Base-by-base conservation (phyloP, 2,329 filamentous ascomycete genomes). In the Monosporascus sp. region DNA sequence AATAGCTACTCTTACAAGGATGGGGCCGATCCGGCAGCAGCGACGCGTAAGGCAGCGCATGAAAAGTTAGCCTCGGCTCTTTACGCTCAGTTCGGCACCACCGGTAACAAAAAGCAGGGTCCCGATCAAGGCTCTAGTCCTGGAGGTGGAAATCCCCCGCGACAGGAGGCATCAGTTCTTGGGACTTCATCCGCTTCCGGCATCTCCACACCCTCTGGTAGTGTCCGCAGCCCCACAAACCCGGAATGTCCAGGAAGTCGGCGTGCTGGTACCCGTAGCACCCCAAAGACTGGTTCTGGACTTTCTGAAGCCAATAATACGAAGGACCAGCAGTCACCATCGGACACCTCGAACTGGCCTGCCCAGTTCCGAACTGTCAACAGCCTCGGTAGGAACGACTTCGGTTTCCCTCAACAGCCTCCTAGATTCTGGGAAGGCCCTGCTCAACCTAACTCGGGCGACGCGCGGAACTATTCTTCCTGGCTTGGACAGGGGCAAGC, bases 1-100 rank as follows among this genome's bases (percentile, higher is more conserved):
- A 44, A 49, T 6, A 46, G 49, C n/a, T 35, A 50, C 24, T 31
- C 28, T 31, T 40, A 51, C 7, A 58, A 51, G 43, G 37, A 40
- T 22, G 49, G 52, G 15, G 50, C 43, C 8, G 55, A 51, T 37
- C 59, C 58, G 14, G 45, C 57, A 6, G 57, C 60, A 46, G 47
- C 54, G 17, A 65, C 64, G 18, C 62, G 63, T 31, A 63, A 47
- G 46, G 60, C 63, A 14, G 63, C 66, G 9, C 62, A 67, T 49
- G 62, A 66, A 22, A 63, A 55, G 46, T 37, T 67, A 37, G 58
- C 49, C 15, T 60, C 61, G 6, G 56, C 64, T 8, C 49, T 68
- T 7, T 60, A 60, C 48, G 63, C 62, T 5, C 62, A 68, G 50
- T 61, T 66, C 51, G 64, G 63, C 4, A 48, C 63, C 22, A 14